These are phyloP conservation scores for Liquidambar formosana DNA, from an alignment of 164 flowering plant genomes.

Conservation along the genomic window DNA sequence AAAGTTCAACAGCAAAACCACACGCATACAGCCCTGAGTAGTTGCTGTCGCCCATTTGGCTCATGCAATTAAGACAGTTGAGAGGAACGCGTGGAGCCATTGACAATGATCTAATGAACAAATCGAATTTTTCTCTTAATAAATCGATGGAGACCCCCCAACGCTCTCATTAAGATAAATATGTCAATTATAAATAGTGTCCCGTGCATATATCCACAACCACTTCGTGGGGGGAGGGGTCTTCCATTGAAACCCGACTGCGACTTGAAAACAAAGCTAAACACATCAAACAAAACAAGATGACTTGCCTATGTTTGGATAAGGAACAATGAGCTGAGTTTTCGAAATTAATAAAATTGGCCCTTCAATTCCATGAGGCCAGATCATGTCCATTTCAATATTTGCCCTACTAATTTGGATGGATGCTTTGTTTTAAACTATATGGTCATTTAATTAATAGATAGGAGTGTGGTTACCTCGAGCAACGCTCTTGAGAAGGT, in stretches of 20 bases:
- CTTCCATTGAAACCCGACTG: too few species aligned
- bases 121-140: conserved; percentile 9
- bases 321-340: conserved; percentile 8
- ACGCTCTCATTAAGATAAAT: neutral
- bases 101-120: conserved; percentile 11
- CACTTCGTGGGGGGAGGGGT: too few species aligned
- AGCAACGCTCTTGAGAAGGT: too few species aligned
- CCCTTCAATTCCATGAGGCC: too few species aligned
- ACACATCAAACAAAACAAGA: conserved; percentile 9
- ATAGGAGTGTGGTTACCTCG: too few species aligned
- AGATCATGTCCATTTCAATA: neutral
- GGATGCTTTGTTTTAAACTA: too few species aligned
- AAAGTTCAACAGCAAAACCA: conserved; percentile 1
- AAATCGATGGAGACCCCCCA: conserved; percentile 16
- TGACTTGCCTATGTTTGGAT: conserved; percentile 11
- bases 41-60: conserved; percentile 18
- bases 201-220: too few species aligned
- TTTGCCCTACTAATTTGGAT: too few species aligned
- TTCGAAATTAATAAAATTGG: neutral
- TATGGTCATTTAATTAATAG: neutral
- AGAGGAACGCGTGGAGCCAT: conserved; percentile 18
- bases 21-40: neutral
- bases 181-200: too few species aligned
- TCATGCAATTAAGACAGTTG: conserved; percentile 17
- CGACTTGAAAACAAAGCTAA: conserved; percentile 12